phyloP scores from a whole-genome alignment of 768 basidiomycete species.

The Suillus hirtellus region DNA sequence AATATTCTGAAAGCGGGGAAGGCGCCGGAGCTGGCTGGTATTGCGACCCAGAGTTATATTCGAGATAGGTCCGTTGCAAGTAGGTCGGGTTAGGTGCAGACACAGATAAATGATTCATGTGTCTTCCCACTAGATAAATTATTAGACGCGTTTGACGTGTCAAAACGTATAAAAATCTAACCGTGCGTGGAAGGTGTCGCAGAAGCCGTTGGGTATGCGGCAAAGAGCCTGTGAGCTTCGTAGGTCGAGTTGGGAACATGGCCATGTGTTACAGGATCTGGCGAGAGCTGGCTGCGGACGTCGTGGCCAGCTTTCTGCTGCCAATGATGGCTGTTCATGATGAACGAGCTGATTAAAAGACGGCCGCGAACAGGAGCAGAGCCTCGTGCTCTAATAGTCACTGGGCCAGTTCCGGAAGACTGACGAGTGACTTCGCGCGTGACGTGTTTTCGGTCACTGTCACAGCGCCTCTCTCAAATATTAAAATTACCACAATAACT shows the following conservation, averaged over 20 bases:
- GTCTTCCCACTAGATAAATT: constrained; percentile 57
- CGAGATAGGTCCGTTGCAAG: constrained; percentile 56
- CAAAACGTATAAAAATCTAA: constrained; percentile 28
- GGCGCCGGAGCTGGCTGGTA: constrained; percentile 36
- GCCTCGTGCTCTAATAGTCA: constrained; percentile 1
- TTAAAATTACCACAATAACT: not conserved
- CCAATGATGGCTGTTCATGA: constrained; percentile 31
- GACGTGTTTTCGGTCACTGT: constrained; percentile 8
- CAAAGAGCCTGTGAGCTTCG: constrained; percentile 65
- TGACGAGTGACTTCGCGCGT: constrained; percentile 4
- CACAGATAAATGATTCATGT: constrained; percentile 60
- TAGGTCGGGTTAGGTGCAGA: constrained; percentile 64
- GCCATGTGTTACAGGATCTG: constrained; percentile 15
- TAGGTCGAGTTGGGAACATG: constrained; percentile 53
- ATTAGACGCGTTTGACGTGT: constrained; percentile 6
- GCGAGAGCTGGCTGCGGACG: constrained; percentile 15
- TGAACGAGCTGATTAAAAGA: constrained; percentile 13
- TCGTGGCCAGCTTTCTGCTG: constrained; percentile 21
- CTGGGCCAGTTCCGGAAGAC: constrained; percentile 2
- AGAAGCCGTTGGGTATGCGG: constrained; percentile 72
- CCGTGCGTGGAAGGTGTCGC: constrained; percentile 79
- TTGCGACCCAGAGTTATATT: constrained; percentile 24
- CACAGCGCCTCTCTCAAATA: constrained; percentile 4
- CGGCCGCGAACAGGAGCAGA: constrained; percentile 6
- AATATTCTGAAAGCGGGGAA: constrained; percentile 69